Evolutionary conservation across 768 basidiomycete genomes (phyloP).

Genomic region (Galerina sulciceps): DNA sequence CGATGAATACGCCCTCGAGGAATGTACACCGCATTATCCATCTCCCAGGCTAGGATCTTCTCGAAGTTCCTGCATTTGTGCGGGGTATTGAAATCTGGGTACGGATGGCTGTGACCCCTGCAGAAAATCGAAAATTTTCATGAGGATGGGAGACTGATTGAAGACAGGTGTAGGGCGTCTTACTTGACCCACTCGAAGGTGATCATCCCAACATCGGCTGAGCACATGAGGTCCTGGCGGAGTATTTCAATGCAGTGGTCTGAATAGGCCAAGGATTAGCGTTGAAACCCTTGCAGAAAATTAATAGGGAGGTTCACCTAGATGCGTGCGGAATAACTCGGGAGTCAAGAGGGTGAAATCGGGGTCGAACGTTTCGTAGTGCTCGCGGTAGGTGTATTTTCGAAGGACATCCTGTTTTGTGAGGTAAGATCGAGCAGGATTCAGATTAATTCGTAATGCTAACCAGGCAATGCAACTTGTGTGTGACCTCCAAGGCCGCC

Average conservation of each 20-base stretch:
- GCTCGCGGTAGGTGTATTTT: slow-evolving; percentile 5
- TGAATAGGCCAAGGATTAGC: neutral
- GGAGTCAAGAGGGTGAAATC: slow-evolving; percentile 2
- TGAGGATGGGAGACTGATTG: neutral
- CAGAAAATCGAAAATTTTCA: no score
- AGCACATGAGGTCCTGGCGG: slow-evolving; percentile 13
- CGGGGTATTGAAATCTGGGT: slow-evolving; percentile 11
- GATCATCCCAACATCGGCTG: slow-evolving; percentile 11
- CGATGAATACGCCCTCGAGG: no score
- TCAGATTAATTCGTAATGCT: no score
- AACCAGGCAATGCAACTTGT: neutral
- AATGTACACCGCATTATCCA: no score
- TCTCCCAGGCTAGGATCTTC: no score
- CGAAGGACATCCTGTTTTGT: slow-evolving; percentile 4
- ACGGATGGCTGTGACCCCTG: slow-evolving; percentile 14
- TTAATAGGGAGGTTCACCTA: slow-evolving; percentile 2
- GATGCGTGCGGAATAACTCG: slow-evolving; percentile 5
- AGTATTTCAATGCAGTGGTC: slow-evolving; percentile 14
- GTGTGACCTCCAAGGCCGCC: neutral
- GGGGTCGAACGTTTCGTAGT: slow-evolving; percentile 11
- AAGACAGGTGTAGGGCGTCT: neutral
- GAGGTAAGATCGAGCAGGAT: neutral
- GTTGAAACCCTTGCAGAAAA: neutral
- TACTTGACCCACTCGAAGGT: slow-evolving; percentile 17
- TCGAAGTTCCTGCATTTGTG: slow-evolving; percentile 14